phyloP scores from a whole-genome alignment of 2,329 filamentous ascomycete species.

The Aureobasidium sp. region DNA sequence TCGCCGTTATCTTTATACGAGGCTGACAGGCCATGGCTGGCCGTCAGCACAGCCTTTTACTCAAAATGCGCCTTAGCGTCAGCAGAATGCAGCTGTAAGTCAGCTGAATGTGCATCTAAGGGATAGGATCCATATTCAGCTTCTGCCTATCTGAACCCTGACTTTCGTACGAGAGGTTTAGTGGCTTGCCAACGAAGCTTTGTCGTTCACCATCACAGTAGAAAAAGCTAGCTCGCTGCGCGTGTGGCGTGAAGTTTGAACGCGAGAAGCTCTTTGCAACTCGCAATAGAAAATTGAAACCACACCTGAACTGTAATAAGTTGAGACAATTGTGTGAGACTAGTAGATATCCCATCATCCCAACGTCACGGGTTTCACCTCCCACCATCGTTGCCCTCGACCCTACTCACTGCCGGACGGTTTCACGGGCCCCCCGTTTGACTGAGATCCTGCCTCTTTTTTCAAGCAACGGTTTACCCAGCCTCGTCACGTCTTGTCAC shows the following conservation, averaged over 20 bases:
- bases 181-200: not conserved
- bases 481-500: not conserved
- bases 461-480: not conserved
- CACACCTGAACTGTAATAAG: conserved; percentile 4
- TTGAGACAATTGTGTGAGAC: conserved; percentile 5
- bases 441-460: not conserved
- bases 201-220: too few species aligned
- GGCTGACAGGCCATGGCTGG: not conserved
- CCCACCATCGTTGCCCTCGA: not conserved
- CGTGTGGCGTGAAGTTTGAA: not conserved
- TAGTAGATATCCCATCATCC: not conserved
- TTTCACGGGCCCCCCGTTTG: not conserved
- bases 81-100: not conserved
- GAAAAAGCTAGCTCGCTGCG: not conserved
- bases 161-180: not conserved
- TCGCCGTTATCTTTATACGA: not conserved
- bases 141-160: not conserved
- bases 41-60: not conserved
- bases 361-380: conserved; percentile 3
- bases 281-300: not conserved
- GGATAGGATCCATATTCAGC: not conserved
- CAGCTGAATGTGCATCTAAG: not conserved
- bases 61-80: not conserved
- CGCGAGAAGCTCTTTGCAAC: not conserved
- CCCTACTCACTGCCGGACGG: not conserved